Conservation (phyloP, 441 rosid species). For the Gossypium lobatum region DNA sequence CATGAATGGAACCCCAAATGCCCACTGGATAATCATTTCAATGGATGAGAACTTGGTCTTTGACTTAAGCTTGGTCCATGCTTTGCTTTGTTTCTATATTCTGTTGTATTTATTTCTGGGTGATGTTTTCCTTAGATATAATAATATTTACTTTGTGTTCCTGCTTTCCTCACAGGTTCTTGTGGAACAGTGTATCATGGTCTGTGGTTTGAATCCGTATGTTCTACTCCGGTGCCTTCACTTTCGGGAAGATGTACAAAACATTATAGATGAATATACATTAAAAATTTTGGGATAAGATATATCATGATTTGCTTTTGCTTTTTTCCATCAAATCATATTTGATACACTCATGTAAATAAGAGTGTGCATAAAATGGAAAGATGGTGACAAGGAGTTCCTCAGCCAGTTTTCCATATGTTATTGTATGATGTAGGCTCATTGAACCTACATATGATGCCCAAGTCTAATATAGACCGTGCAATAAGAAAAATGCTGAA, state of each 20-base stretch:
- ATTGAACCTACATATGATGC: background rate
- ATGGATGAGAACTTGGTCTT: background rate
- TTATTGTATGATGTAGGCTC: background rate
- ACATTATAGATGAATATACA: constrained; percentile 10
- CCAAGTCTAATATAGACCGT: background rate
- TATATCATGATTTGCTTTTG: background rate
- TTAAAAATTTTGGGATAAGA: constrained; percentile 16
- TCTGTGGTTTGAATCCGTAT: constrained; percentile 97
- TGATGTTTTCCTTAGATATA: constrained; percentile 13
- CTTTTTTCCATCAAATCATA: background rate
- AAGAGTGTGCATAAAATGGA: background rate
- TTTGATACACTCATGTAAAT: background rate
- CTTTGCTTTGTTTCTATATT: constrained; percentile 5
- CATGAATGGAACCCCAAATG: background rate
- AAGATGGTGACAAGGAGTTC: background rate
- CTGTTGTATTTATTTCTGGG: background rate
- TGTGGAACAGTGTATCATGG: constrained; percentile 95
- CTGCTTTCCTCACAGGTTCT: constrained; percentile 54
- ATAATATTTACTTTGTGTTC: constrained; percentile 25
- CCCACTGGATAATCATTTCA: constrained; percentile 1
- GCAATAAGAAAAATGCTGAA: constrained; percentile 8
- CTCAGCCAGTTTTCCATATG: background rate
- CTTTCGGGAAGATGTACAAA: constrained; percentile 6
- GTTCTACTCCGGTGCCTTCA: constrained; percentile 40
- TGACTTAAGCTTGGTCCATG: background rate